phyloP scores from a whole-genome alignment of 306 rosid species.

The Vigna radiata region DNA sequence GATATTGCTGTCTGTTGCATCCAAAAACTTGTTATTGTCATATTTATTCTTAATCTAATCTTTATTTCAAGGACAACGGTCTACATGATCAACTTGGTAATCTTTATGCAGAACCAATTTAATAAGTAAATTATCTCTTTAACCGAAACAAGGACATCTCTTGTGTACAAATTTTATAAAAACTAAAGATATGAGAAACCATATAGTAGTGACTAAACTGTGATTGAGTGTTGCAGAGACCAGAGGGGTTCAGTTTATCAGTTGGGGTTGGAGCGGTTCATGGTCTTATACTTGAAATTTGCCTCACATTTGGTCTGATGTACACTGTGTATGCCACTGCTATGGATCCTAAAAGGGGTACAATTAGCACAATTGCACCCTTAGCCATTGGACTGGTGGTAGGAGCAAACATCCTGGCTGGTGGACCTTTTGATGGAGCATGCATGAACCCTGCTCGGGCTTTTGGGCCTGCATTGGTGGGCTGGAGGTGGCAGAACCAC shows the following conservation, averaged over 20 bases:
- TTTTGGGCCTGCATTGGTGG: constrained; percentile 89
- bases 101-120: too few species aligned
- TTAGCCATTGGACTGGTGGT: constrained; percentile 75
- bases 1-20: not conserved
- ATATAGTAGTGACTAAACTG: too few species aligned
- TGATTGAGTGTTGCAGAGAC: constrained; percentile 59
- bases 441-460: constrained; percentile 96
- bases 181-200: too few species aligned
- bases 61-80: too few species aligned
- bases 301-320: constrained; percentile 78
- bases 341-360: constrained; percentile 87
- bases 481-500: constrained; percentile 88
- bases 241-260: constrained; percentile 60
- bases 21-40: not conserved
- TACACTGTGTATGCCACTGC: constrained; percentile 85
- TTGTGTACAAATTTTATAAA: too few species aligned
- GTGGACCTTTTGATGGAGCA: constrained; percentile 81
- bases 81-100: too few species aligned
- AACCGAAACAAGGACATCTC: too few species aligned
- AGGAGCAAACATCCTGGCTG: constrained; percentile 84
- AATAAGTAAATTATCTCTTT: too few species aligned
- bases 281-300: constrained; percentile 70
- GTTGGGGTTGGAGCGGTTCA: constrained; percentile 58
- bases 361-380: constrained; percentile 67
- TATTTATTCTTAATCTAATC: too few species aligned